Percentiles rank a stretch among this genome's conserved stretches.
phyloP scores from a whole-genome alignment of 2,329 filamentous ascomycete genomes.

The Epichloe typhina region DNA sequence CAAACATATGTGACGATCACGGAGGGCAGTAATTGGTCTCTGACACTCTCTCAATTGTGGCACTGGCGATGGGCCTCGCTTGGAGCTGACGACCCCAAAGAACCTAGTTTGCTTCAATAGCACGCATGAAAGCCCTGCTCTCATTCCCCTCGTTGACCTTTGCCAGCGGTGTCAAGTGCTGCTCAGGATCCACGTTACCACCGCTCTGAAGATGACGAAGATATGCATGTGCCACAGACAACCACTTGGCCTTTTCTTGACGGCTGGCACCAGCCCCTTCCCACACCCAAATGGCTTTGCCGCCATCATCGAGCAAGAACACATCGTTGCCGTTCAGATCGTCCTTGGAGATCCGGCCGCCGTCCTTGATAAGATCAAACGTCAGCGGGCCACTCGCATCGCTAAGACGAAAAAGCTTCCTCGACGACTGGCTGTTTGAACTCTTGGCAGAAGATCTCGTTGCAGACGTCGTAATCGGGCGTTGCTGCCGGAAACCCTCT shows the following conservation, averaged over 20 bases:
- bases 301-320: conserved; percentile 47
- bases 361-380: conserved; percentile 47
- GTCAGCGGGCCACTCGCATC: conserved; percentile 44
- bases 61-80: too few species aligned
- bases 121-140: conserved; percentile 36
- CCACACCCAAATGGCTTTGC: conserved; percentile 52
- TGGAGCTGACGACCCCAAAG: background rate
- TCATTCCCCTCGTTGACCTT: conserved; percentile 46
- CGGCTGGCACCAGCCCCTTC: conserved; percentile 45
- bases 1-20: too few species aligned
- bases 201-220: conserved; percentile 27
- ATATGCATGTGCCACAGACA: conserved; percentile 45
- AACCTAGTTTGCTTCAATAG: conserved; percentile 20
- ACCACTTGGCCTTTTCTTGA: conserved; percentile 46
- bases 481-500: conserved; percentile 25
- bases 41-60: too few species aligned
- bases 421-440: conserved; percentile 10
- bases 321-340: conserved; percentile 48
- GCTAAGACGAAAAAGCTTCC: conserved; percentile 47
- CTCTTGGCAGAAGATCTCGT: background rate
- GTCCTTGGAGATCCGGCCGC: conserved; percentile 25
- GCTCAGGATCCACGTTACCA: conserved; percentile 9
- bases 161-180: conserved; percentile 36
- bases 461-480: conserved; percentile 22
- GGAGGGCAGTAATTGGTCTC: too few species aligned